A percentile compares a stretch with the other conserved stretches of the same genome.
These are phyloP conservation scores for Protomyces inouyei DNA, from an alignment of 1,139 yeast species.

Conservation along the genomic window DNA sequence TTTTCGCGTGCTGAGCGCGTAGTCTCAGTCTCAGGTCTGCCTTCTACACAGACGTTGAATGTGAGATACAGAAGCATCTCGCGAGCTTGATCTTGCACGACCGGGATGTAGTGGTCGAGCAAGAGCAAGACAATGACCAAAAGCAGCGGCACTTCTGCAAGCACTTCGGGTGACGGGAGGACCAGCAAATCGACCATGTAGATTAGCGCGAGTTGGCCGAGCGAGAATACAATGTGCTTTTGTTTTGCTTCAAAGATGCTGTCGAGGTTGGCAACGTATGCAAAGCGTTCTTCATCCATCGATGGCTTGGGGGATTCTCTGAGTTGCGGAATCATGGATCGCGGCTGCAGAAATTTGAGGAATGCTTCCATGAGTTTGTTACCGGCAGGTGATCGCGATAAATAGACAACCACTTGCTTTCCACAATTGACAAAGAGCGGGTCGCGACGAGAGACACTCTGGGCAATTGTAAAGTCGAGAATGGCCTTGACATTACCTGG, in stretches of 20 bases:
- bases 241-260: slow-evolving; percentile 54
- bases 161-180: slow-evolving; percentile 54
- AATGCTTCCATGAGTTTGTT: slow-evolving; percentile 58
- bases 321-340: slow-evolving; percentile 75
- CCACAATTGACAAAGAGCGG: slow-evolving; percentile 72
- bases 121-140: slow-evolving; percentile 76
- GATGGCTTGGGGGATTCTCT: slow-evolving; percentile 39
- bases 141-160: slow-evolving; percentile 59
- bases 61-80: slow-evolving; percentile 69
- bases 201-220: slow-evolving; percentile 80
- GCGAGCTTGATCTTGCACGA: slow-evolving; percentile 81
- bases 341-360: slow-evolving; percentile 68
- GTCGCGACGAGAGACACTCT: slow-evolving; percentile 66
- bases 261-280: slow-evolving; percentile 72
- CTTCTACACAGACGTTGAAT: slow-evolving; percentile 46
- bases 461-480: slow-evolving; percentile 61
- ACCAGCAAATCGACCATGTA: slow-evolving; percentile 76
- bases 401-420: slow-evolving; percentile 72
- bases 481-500: slow-evolving; percentile 67
- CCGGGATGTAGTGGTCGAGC: slow-evolving; percentile 76
- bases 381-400: slow-evolving; percentile 60
- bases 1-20: slow-evolving; percentile 51
- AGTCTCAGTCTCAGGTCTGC: slow-evolving; percentile 47
- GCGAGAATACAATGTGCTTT: slow-evolving; percentile 71
- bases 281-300: slow-evolving; percentile 44